Base-by-base conservation (phyloP, 148 eudicot species). In the Salicornia ramosissima region DNA sequence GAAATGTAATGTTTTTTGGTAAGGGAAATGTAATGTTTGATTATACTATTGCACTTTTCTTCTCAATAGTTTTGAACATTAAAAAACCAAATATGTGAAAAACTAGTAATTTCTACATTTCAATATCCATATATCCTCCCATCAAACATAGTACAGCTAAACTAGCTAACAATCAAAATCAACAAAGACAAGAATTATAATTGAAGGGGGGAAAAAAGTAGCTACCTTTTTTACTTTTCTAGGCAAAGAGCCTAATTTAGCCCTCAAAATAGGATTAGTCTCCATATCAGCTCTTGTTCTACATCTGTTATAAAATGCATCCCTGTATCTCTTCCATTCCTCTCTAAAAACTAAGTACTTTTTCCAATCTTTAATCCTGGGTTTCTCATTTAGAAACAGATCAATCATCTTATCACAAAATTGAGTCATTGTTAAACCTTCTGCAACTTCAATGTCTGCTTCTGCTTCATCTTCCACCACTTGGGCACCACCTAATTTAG, bases 391-490 rank as follows among this genome's bases (percentile, higher is more conserved):
- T 53, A 90, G 34, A 74, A 94, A 94, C 79, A 94, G 49, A 71
- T 90, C 92, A 82, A 94, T 94, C 71, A 90, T 83, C 80, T 88
- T 90, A 69, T 94, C 98, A 66, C 90, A 87, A 39, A 94, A 80
- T 51, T 94, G 90, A 69, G 96, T 88, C 22, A 94, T 80, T 8
- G 98, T 94, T 60, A 73, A 78, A n/a, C 97, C 98, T 30, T 94
- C 85, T 33, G 85, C 85, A 36, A 90, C 85, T 80, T 90, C 89
- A 73, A 80, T n/a, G 4, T 36, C 40, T 3, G 8, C 78, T 14
- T 91, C 95, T 21, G 43, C 80, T 54, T 86, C 73, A 50, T 75
- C 80, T 80, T 72, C 65, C 52, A 74, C 84, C 53, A 77, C 78
- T 67, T 75, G 75, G 64, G 79, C 62, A 60, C 59, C 69, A 64